Evolutionary conservation across 2,329 filamentous ascomycete species (phyloP).

Genomic region (Decorospora gaudefroyi): DNA sequence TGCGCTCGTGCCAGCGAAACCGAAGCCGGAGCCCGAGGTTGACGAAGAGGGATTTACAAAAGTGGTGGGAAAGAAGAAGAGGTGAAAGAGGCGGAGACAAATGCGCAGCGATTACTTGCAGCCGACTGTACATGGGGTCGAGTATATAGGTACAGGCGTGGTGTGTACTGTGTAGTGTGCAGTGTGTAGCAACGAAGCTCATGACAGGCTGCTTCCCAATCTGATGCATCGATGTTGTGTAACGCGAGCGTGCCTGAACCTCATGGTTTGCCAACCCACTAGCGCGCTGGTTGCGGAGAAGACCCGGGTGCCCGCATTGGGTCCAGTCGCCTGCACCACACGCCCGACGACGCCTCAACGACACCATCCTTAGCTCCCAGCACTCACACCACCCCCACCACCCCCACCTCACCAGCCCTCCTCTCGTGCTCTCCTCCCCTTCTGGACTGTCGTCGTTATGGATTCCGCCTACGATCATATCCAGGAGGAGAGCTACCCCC

Average conservation of each 20-base stretch:
- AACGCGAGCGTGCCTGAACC: conserved; percentile 15
- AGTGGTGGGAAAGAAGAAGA: conserved; percentile 49
- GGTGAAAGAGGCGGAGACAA: conserved; percentile 22
- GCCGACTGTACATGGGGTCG: background rate
- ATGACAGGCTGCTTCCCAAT: background rate
- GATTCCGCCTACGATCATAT: conserved; percentile 98
- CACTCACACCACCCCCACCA: conserved; percentile 1
- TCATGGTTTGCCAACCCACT: conserved; percentile 11
- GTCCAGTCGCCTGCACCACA: too few relatives aligned
- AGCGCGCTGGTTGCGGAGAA: conserved; percentile 23
- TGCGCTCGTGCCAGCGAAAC: conserved; percentile 40
- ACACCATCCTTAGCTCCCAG: conserved; percentile 15
- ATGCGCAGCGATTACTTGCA: background rate
- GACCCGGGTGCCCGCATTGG: conserved; percentile 7
- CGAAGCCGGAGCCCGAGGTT: conserved; percentile 45
- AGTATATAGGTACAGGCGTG: background rate
- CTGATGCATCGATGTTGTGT: conserved; percentile 3
- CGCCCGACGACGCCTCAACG: too few relatives aligned
- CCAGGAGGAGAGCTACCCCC: conserved; percentile 71
- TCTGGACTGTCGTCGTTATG: conserved; percentile 59
- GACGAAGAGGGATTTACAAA: conserved; percentile 52
- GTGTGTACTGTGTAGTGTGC: background rate
- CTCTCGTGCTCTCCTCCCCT: background rate
- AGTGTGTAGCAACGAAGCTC: too few relatives aligned
- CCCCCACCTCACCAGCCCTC: too few relatives aligned